Percentiles rank a stretch among this genome's conserved stretches.
Conservation (phyloP, 805 yeast genomes). For the Ascoidea rubescens region DNA sequence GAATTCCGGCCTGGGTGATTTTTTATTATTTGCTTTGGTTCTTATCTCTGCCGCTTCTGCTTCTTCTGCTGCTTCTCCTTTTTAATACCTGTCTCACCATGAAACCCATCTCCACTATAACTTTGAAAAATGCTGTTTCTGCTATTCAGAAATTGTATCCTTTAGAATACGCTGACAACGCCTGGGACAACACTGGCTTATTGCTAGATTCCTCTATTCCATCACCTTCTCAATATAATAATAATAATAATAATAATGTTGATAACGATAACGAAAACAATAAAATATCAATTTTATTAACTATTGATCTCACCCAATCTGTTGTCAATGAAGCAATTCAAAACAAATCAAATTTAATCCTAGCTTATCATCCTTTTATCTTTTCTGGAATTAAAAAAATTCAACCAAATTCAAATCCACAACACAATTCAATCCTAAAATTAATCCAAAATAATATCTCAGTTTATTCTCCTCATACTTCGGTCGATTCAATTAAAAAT, state of each 20-base stretch:
- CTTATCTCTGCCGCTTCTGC: no score
- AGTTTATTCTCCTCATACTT: conserved; percentile 93
- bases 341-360: conserved; percentile 36
- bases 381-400: conserved; percentile 77
- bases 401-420: conserved; percentile 49
- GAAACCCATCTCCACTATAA: no score
- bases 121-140: conserved; percentile 22
- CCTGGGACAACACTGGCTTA: conserved; percentile 96
- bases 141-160: conserved; percentile 72
- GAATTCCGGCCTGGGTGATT: no score
- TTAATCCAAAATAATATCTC: conserved; percentile 68
- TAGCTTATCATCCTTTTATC: conserved; percentile 92
- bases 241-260: conserved; percentile 18
- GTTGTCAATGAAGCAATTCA: conserved; percentile 80
- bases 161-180: conserved; percentile 57
- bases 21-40: no score
- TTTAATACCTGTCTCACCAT: no score
- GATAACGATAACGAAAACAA: neutral
- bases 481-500: conserved; percentile 82
- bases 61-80: no score
- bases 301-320: conserved; percentile 72
- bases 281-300: conserved; percentile 33
- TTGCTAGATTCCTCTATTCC: conserved; percentile 52
- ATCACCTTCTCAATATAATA: conserved; percentile 6
- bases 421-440: conserved; percentile 61